Percentiles rank a stretch among this genome's conserved stretches.
These are phyloP conservation scores for Fusarium globosum DNA, from an alignment of 2,329 filamentous ascomycete genomes.

Conservation along the genomic window DNA sequence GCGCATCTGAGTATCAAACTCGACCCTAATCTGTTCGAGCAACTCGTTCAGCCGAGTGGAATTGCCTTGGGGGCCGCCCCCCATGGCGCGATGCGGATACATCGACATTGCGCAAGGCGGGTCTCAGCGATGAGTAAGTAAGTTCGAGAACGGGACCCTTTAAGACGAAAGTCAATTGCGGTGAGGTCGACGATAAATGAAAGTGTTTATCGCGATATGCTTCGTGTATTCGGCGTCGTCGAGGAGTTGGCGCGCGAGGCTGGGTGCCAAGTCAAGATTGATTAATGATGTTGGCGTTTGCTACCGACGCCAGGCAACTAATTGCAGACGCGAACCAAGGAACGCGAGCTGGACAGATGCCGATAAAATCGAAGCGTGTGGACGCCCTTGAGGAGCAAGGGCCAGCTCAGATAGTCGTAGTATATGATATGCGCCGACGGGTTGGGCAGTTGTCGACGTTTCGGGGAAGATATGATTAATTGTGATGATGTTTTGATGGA, in stretches of 20 bases:
- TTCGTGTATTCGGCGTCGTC: constrained; percentile 19
- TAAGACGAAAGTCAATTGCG: constrained; percentile 12
- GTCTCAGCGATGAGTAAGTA: constrained; percentile 30
- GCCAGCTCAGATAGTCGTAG: constrained; percentile 6
- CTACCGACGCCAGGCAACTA: constrained; percentile 27
- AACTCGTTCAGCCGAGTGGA: constrained; percentile 85
- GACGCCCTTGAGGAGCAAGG: constrained; percentile 14
- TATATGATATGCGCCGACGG: constrained; percentile 4
- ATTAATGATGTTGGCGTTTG: constrained; percentile 18
- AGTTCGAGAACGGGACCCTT: constrained; percentile 24
- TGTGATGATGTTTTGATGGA: constrained; percentile 45
- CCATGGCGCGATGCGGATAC: constrained; percentile 92
- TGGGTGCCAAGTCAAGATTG: constrained; percentile 27
- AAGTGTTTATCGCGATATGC: constrained; percentile 12
- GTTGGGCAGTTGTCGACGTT: constrained; percentile 30
- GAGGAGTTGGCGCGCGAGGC: constrained; percentile 37
- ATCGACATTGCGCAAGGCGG: constrained; percentile 69
- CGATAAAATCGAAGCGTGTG: background rate
- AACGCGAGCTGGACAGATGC: constrained; percentile 15
- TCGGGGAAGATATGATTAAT: constrained; percentile 27
- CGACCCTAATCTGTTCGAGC: constrained; percentile 87
- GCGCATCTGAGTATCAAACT: constrained; percentile 88
- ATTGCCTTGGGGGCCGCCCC: constrained; percentile 70
- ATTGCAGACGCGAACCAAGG: constrained; percentile 32
- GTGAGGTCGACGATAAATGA: background rate